Evolutionary conservation across 1,139 yeast species (phyloP), one percentile per base, ranked within the genome.

Genomic region (Yamadazyma blattariae): DNA sequence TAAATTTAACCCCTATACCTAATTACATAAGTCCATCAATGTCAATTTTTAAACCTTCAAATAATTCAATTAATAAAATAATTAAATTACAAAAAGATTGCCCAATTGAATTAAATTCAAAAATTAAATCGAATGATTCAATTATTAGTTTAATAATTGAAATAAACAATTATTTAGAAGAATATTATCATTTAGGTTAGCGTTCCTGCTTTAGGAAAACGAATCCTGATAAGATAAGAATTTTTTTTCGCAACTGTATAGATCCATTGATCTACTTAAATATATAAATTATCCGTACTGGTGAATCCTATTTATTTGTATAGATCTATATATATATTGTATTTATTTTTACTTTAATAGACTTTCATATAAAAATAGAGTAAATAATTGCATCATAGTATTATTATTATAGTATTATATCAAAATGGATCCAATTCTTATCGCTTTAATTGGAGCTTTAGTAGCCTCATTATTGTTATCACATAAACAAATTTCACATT

Each of bases 381-480:
- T n/a, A n/a, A n/a, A n/a, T n/a, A n/a, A n/a, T n/a, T n/a, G n/a
- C n/a, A n/a, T n/a, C n/a, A n/a, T n/a, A n/a, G n/a, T n/a, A n/a
- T n/a, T n/a, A n/a, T n/a, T n/a, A n/a, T n/a, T n/a, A n/a, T n/a
- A n/a, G n/a, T n/a, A n/a, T n/a, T n/a, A n/a, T n/a, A n/a, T n/a
- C 7, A 17, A 17, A 7, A 17, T 41, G 31, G 46, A 42, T 10
- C 19, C 36, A 10, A 19, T 37, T 12, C 7, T 28, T n/a, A 11
- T 50, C 10, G n/a, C 45, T 4, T 28, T 51, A 14, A 3, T 50
- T n/a, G 39, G 43, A 8, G 54, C 43, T 5, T 12, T 52, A 2
- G 31, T 36, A 2, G 34, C 45, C 8, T 37, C 47, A 3, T 22
- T 52, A 11, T 14, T 41, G 5, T 38, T 53, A 24, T 47, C 55